Evolutionary conservation across 164 flowering plant genomes (phyloP), one percentile per base, ranked within the genome.

Genomic region (Litsea cubeba): DNA sequence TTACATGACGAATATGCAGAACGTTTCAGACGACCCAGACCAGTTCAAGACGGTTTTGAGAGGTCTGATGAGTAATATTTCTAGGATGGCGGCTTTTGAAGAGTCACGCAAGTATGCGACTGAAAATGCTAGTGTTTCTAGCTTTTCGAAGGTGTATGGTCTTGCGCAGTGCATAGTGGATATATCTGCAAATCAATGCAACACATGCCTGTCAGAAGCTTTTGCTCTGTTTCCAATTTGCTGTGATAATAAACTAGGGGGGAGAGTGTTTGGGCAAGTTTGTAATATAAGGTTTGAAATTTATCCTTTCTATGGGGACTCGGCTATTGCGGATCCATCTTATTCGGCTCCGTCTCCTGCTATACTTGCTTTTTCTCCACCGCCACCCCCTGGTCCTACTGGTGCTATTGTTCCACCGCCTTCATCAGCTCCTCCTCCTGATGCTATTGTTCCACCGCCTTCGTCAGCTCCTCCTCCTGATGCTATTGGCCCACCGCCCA

Each of bases 141-240:
- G 20, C n/a, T 12, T 12, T 54, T 3, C 0, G 60, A 76, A 35
- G 0, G n/a, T 76, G 14, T 67, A 76, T 60, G 79, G 79, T 10
- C 3, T 76, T 67, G 54, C 35, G 11, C 75, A 71, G 71, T 76
- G 79, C 49, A 57, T 71, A 7, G 35, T 72, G 58, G 75, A 76
- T 46, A 18, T 76, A 51, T 57, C 66, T 6, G 20, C 5, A 0
- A 1, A 3, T 11, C 46, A 66, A 3, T 76, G 79, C 62, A 8
- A 3, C 28, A 7, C 1, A 0, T 76, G 79, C 30, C 30, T 76
- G 65, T 0, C 0, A 35, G 10, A 0, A 6, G 46, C 46, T 35
- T 0, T 72, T 8, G 1, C 2, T 3, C 5, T 1, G 7, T 58
- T 76, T 10, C 40, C 54, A 5, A 46, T 0, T 0, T 76, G 75